A percentile compares a stretch with the other conserved stretches of the same genome.
These are phyloP conservation scores for Calonectria pauciramosa DNA, from an alignment of 2,329 filamentous ascomycete species.

Conservation along the genomic window DNA sequence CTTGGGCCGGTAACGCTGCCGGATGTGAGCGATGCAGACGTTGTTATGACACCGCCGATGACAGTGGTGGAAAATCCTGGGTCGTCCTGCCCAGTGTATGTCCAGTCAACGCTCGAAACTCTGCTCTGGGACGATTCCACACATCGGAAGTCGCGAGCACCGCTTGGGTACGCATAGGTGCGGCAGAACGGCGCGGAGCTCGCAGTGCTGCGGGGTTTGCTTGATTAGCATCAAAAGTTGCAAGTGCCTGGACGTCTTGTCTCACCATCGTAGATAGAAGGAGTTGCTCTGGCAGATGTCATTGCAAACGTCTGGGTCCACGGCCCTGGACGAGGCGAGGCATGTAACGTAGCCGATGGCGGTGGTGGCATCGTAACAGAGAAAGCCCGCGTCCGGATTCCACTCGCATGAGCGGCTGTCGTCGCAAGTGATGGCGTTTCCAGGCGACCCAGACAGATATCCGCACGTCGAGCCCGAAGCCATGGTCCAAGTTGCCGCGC, in stretches of 20 bases:
- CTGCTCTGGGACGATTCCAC: slow-evolving; percentile 9
- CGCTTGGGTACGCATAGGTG: slow-evolving; percentile 25
- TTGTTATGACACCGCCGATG: background rate
- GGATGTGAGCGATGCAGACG: background rate
- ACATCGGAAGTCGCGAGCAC: slow-evolving; percentile 20
- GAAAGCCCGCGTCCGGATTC: slow-evolving; percentile 17
- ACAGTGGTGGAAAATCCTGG: slow-evolving; percentile 2
- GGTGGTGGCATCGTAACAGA: slow-evolving; percentile 11
- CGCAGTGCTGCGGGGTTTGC: background rate
- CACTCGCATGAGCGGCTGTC: slow-evolving; percentile 17
- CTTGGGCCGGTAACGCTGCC: background rate
- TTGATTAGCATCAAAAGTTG: background rate
- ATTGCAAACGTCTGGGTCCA: slow-evolving; percentile 10
- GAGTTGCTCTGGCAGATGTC: slow-evolving; percentile 30
- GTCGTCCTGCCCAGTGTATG: slow-evolving; percentile 18
- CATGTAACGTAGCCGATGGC: slow-evolving; percentile 19
- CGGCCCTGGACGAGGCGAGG: slow-evolving; percentile 13
- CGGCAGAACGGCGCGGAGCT: slow-evolving; percentile 23
- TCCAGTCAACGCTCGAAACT: slow-evolving; percentile 22
- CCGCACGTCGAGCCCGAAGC: slow-evolving; percentile 27
- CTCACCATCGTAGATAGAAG: slow-evolving; percentile 27
- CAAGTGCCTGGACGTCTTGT: background rate
- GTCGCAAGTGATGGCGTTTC: slow-evolving; percentile 26
- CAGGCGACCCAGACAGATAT: slow-evolving; percentile 23
- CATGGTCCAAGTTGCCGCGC: slow-evolving; percentile 4